These are phyloP conservation scores for Geotrichum klebahnii DNA, from an alignment of 1,139 yeast species.

Conservation along the genomic window DNA sequence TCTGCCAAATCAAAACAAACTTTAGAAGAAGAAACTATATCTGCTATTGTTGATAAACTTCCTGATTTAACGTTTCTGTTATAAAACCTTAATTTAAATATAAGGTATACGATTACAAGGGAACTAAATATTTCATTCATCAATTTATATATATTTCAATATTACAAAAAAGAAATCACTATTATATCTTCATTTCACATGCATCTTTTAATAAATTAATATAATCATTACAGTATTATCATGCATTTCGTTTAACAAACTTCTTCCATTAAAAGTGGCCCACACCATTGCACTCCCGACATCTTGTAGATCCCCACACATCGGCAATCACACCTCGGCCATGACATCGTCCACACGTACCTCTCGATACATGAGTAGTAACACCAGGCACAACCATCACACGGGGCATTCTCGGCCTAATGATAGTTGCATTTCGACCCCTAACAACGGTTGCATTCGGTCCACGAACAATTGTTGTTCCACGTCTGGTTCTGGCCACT, in stretches of 20 bases:
- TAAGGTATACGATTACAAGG: neutral
- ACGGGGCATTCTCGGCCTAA: neutral
- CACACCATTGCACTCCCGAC: slow-evolving; percentile 55
- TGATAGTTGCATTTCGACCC: neutral
- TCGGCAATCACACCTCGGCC: slow-evolving; percentile 59
- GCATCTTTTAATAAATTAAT: too few species aligned
- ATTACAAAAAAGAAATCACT: too few species aligned
- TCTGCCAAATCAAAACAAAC: slow-evolving; percentile 23
- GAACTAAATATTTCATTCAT: too few species aligned
- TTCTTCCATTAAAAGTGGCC: slow-evolving; percentile 48
- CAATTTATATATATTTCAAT: too few species aligned
- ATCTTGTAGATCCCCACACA: slow-evolving; percentile 30
- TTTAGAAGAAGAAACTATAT: slow-evolving; percentile 27
- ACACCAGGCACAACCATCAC: neutral
- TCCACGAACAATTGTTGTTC: slow-evolving; percentile 12
- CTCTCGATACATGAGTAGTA: slow-evolving; percentile 74
- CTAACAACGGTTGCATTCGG: slow-evolving; percentile 41
- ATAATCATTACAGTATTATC: too few species aligned
- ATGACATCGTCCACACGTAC: slow-evolving; percentile 66
- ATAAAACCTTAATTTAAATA: neutral
- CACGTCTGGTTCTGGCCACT: slow-evolving; percentile 16
- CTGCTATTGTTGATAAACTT: slow-evolving; percentile 27
- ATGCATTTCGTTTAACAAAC: too few species aligned
- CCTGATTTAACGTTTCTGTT: slow-evolving; percentile 31
- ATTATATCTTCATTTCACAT: too few species aligned